Base-by-base conservation (phyloP, 108 stramenopile genomes). In the Cyclostephanos tholiformis region DNA sequence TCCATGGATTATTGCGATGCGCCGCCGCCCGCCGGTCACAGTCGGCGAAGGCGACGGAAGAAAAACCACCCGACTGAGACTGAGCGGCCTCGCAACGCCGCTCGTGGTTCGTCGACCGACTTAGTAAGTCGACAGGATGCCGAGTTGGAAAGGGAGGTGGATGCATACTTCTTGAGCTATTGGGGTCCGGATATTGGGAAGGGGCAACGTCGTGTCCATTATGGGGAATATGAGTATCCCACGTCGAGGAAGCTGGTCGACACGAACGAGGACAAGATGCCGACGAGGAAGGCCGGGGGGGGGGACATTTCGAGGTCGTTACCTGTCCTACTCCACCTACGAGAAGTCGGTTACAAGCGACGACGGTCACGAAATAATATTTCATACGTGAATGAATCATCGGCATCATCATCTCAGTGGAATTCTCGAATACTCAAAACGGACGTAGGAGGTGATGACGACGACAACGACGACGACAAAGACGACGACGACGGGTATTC, bases 341-440 rank as follows among this genome's bases (percentile, higher is more conserved):
- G 78, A 23, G 71, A 72, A 56, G 41, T 72, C 48, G 78, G 78
- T 22, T 32, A 62, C 44, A 20, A 26, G 6, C 43, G 60, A 53
- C 66, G 48, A 53, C 29, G 29, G 6, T 9, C 59, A 32, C 30
- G 50, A 14, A 12, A 43, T 50, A 32, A 36, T 27, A 60, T 22
- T 48, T 26, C 53, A 22, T 2, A 25, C 32, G 20, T 22, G 27
- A 70, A 23, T 51, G 23, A n/a, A 29, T n/a, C 14, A 29, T 53
- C 32, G 26, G 17, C 53, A 39, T 71, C 70, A 36, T 26, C 65
- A 65, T 72, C 70, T n/a, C 32, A 30, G 32, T 9, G 59, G 39
- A 50, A 68, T 51, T 36, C 53, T 53, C 63, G 36, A 63, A 46
- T 46, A 4, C 22, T 23, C 41, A 38, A 38, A 29, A 41, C 23